Base-by-base conservation (phyloP, 2,329 filamentous ascomycete genomes). In the Colletotrichum sp. region DNA sequence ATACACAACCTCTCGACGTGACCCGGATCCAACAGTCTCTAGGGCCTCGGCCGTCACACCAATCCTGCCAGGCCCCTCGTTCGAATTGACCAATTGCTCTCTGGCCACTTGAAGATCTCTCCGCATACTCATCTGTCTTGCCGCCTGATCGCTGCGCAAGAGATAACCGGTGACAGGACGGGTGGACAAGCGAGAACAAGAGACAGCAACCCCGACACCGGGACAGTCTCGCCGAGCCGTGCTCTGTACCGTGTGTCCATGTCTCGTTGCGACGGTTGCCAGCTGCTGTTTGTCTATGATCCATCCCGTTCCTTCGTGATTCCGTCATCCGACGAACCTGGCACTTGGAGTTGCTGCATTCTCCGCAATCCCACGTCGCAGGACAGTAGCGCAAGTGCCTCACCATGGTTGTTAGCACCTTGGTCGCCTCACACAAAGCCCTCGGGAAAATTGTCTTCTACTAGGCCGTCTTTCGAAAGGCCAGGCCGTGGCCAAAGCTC, bases 321-420 rank as follows among this genome's bases (percentile, higher is more conserved):
- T 36, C 34, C 69, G 69, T 63, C 63, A 44, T 75, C 59, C 44
- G 63, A 72, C 67, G 52, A 62, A 55, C 52, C 62, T 71, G 52
- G 60, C 59, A 67, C 62, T 74, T 28, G 24, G 26, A 36, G 26
- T 21, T 63, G 30, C 55, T 65, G 32, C 71, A 32, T 49, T 60
- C 32, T 70, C 65, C 64, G 26, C 74, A 70, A 52, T 52, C 71
- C 65, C 60, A 65, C 44, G 71, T 70, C 59, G 44, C 74, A 70
- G 60, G 32, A 76, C 59, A 24, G 74, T 74, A 69, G 74, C 71
- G 73, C 55, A 75, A 72, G 62, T 72, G 72, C 72, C 39, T 75
- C 72, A 57, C 68, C 69, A 68, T 72, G 36, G 65, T 55, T 39
- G 15, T 55, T 75, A 49, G 60, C 62, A 71, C 34, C 15, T 44